Evolutionary conservation across 75 land plant species (phyloP), one percentile per base, ranked within the genome.

Genomic region (Selaginella tamariscina): DNA sequence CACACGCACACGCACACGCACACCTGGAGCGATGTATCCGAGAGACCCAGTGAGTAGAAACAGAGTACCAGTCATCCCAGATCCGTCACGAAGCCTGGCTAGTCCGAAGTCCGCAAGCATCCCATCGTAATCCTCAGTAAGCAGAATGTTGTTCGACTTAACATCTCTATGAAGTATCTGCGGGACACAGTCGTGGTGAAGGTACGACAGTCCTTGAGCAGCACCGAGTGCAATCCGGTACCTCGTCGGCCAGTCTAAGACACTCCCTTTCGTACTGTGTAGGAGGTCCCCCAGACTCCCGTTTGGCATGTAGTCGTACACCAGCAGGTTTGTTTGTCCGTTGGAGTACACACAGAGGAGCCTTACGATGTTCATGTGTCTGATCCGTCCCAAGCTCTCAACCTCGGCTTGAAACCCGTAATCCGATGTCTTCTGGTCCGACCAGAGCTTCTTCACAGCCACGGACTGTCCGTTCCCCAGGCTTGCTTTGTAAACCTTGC

Each of bases 311-410:
- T 82, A 84, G 71, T 90, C 96, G 68, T 87, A 85, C 9, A 86
- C 95, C 32, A 89, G 71, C 60, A 89, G 74, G 64, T 60, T 68
- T 24, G 66, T 56, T 56, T 81, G 82, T 66, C 75, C 84, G 70
- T 86, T 81, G 2, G 85, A 78, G 32, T 79, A 79, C 73, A 87
- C 79, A 68, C 96, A 87, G 64, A 75, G 75, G 49, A 90, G 82
- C 75, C 86, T 81, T 29, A 86, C 85, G 67, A 90, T 81, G 77
- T 87, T 90, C 29, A 82, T 70, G 56, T 90, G 96, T 60, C 96
- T 57, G 24, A 90, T 78, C 27, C 79, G 71, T 70, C 86, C 80
- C 74, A 86, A 54, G 23, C 82, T 76, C 65, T 65, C 78, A 24
- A 86, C 84, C 79, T 90, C 96, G 11, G 85, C 75, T 74, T 72